Base-by-base conservation (phyloP, 306 rosid genomes). In the Castanea sativa region DNA sequence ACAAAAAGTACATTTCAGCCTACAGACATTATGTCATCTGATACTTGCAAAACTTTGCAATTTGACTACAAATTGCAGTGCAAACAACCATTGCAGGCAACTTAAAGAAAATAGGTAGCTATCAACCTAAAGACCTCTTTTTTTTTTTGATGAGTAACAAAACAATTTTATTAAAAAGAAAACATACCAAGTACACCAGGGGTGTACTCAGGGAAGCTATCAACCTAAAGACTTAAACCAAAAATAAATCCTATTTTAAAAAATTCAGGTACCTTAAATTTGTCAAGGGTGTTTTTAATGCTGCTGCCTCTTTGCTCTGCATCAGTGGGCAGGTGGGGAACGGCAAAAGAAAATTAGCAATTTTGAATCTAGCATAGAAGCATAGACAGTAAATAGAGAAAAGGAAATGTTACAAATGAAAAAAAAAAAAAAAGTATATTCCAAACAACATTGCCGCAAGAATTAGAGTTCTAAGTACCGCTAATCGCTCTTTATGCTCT, bases 231-330 rank as follows among this genome's bases (percentile, higher is more conserved):
- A 14, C 20, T 30, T 21, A 61, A 56, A 41, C 23, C 59, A 18
- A 2, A 60, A 41, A 19, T 52, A 11, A 0, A 29, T 53, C 20
- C 13, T 30, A 16, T 13, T 5, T 16, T 76, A 27, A 73, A 73
- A 25, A 76, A 59, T 30, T 61, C 49, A 49, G 55, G 80, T 83
- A 95, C 97, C 99, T 91, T 82, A 82, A 88, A 90, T 82, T 68
- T 55, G 85, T 51, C 61, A 69, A 74, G 57, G 90, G 15, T 65
- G 78, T 76, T 75, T 83, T 85, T 10, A 80, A 74, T 74, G 87
- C 81, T 41, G 76, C 32, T 72, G 90, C 92, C 79, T 86, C 96
- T 84, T 94, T 92, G 84, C 87, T 90, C 99, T 95, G 85, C 89
- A 85, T 2, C 57, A 38, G 73, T 55, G 63, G 82, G 80, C 61